Base-by-base conservation (phyloP, 768 basidiomycete genomes). In the Boletus bicolor region DNA sequence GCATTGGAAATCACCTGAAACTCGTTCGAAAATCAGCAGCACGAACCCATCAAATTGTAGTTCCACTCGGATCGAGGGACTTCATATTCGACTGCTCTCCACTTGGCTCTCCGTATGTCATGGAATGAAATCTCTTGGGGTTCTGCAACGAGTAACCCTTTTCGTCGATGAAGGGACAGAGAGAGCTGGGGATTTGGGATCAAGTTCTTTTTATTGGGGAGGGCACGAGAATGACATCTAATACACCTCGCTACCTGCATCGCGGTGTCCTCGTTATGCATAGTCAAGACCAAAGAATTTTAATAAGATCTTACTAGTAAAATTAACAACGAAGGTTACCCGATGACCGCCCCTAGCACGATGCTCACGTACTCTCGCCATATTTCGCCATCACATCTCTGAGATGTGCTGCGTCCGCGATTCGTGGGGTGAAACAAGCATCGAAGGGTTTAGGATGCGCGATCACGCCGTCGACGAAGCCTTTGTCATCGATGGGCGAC, bases 381-480 rank as follows among this genome's bases (percentile, higher is more conserved):
- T 73, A 71, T 35, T 50, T 68, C 5, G 44, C 55, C 70, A 71
- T 71, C 28, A 61, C 53, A 11, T 52, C 50, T 50, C 70, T 64
- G n/a, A 71, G 55, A 7, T 62, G 62, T 2, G 59, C 61, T 43
- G 59, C 62, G n/a, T 64, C 56, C 15, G 56, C 61, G 21, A 66
- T 53, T 8, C 86, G 64, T 0, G 85, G 83, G 55, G 77, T 75
- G 63, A 89, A 88, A 7, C 70, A 57, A 5, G 77, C 83, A 30
- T 76, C 76, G 66, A 89, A 89, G 1, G 82, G 84, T 44, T 77
- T 64, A 0, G 88, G 87, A 53, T 85, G 86, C 0, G 79, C 77
- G 61, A 87, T 82, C 15, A 85, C 82, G 4, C 80, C 82, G 59
- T 86, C 82, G 6, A 81, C 81, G 62, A 89, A 86, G 2, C 77